Evolutionary conservation across 805 yeast genomes (phyloP).

Genomic region (Yarrowia deformans): DNA sequence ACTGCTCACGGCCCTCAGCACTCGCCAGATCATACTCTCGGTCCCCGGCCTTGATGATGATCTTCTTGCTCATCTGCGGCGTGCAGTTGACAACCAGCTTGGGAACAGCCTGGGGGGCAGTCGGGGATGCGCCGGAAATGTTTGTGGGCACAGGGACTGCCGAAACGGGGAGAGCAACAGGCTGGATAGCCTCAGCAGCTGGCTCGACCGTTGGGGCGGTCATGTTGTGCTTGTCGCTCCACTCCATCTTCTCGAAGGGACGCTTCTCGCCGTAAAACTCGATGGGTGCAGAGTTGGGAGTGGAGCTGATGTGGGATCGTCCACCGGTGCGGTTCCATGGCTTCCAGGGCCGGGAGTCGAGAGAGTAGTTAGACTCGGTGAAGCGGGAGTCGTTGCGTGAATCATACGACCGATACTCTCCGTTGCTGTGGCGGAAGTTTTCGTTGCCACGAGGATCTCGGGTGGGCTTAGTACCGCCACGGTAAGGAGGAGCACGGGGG

Average conservation of each 20-base stretch:
- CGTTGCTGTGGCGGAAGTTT: conserved; percentile 4
- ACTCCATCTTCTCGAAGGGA: conserved; percentile 11
- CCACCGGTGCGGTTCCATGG: conserved; percentile 24
- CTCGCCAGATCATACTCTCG: conserved; percentile 37
- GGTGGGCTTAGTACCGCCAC: conserved; percentile 4
- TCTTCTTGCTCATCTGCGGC: conserved; percentile 24
- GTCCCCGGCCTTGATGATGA: conserved; percentile 38
- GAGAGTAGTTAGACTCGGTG: conserved; percentile 7
- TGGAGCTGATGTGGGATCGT: neutral
- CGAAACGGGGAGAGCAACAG: conserved; percentile 2
- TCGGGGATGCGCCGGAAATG: neutral
- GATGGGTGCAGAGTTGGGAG: conserved; percentile 31
- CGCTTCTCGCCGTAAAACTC: conserved; percentile 30
- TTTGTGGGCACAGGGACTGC: neutral
- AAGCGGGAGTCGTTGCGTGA: conserved; percentile 18
- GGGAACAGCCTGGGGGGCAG: neutral
- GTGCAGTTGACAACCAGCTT: conserved; percentile 25
- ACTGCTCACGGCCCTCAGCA: conserved; percentile 34
- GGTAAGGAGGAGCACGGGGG: conserved; percentile 31
- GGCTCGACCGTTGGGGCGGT: neutral
- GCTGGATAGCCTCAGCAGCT: conserved; percentile 7
- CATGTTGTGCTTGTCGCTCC: neutral
- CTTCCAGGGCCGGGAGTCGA: conserved; percentile 28
- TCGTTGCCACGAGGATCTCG: conserved; percentile 19
- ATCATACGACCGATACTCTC: conserved; percentile 1